Base-by-base conservation (phyloP, 805 yeast species). In the Soucietia sequanensis region DNA sequence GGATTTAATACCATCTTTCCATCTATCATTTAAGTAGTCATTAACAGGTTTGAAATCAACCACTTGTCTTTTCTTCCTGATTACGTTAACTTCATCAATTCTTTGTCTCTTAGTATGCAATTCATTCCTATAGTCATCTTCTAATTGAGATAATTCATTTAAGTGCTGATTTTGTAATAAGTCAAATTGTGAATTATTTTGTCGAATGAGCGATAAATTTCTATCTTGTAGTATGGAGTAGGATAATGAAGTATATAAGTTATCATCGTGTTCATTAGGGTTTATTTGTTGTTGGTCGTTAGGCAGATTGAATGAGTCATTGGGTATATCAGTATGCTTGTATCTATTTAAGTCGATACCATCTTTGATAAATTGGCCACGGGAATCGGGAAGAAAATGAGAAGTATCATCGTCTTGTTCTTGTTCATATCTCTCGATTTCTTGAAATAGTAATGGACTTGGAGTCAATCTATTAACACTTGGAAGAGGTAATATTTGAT, bases 1-100 rank as follows among this genome's bases (percentile, higher is more conserved):
- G 6, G 58, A 44, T 31, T 62, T 60, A 18, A 79, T 52, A 17
- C 70, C 73, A 6, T 72, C 75, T 28, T 56, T 60, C 83, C 84
- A 78, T 44, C 75, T 58, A 7, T 64, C 59, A n/a, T 59, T 52
- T 35, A 76, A 56, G 38, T 71, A 72, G 21, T 65, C 68, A 35
- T 70, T 50, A 17, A 67, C 62, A 0, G 78, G 76, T 42, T 62
- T 59, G 34, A 61, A 68, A 12, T 70, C 64, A 0, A 33, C 65
- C 4, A 46, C 20, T 52, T 79, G 80, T 31, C 66, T 48, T 21
- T 50, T 52, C 42, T 70, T 65, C 16, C 87, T 54, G 16, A 56
- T 57, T 9, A 33, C 41, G 30, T 71, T 65, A 11, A 76, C 36
- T 4, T 69, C 75, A 5, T 72, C 72, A 6, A 76, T 56, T 29